Percentiles rank a stretch among this genome's conserved stretches.
These are phyloP conservation scores for Daldinia grandis DNA, from an alignment of 495 filamentous ascomycete species.

Conservation along the genomic window DNA sequence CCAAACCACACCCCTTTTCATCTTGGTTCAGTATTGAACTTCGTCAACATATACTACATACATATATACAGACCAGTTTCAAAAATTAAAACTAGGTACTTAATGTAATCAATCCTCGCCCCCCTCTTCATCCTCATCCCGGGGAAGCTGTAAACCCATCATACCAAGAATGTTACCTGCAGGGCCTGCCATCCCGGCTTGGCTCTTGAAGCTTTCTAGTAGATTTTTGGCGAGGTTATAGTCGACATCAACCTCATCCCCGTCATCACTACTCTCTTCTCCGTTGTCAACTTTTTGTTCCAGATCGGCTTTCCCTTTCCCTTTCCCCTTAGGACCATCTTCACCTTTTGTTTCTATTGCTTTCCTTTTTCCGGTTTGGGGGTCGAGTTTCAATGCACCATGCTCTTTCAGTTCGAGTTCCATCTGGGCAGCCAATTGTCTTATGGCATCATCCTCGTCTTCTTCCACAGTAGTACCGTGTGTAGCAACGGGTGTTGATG, in stretches of 20 bases:
- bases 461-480: constrained; percentile 50
- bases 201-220: constrained; percentile 89
- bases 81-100: too few species aligned
- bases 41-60: neutral
- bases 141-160: constrained; percentile 82
- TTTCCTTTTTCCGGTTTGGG: constrained; percentile 34
- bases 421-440: constrained; percentile 76
- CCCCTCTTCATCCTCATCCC: constrained; percentile 70
- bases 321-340: constrained; percentile 28
- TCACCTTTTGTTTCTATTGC: constrained; percentile 29
- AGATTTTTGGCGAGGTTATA: constrained; percentile 90
- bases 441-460: constrained; percentile 75
- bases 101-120: constrained; percentile 28
- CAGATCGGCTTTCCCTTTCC: constrained; percentile 28
- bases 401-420: constrained; percentile 80
- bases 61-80: neutral
- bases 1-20: neutral
- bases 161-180: constrained; percentile 84
- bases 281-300: constrained; percentile 35
- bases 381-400: constrained; percentile 76
- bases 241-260: constrained; percentile 76
- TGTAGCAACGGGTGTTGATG: constrained; percentile 13
- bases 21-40: neutral
- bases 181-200: constrained; percentile 84
- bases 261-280: constrained; percentile 55